Evolutionary conservation across 441 rosid genomes (phyloP).

Genomic region (Euphorbia celastroides): DNA sequence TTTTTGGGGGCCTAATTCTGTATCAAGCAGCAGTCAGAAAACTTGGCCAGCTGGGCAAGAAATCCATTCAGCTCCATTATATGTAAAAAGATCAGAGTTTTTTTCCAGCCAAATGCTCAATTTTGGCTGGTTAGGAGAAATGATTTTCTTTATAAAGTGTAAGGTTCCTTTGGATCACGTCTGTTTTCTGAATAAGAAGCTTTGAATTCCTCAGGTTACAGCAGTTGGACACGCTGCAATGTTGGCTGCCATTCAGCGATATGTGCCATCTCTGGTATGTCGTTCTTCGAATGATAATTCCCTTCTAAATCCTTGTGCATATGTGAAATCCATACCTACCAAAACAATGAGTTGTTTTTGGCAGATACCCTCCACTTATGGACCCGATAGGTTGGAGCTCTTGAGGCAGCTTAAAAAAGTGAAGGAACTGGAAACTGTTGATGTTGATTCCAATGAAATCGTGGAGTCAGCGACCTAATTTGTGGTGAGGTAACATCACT

Average conservation of each 20-base stretch:
- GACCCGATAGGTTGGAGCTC: too few relatives aligned
- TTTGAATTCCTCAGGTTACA: conserved; percentile 60
- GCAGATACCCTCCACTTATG: conserved; percentile 97
- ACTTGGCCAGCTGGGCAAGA: neutral
- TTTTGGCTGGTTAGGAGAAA: neutral
- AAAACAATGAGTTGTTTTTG: conserved; percentile 19
- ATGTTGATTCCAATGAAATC: conserved; percentile 50
- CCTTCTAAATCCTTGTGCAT: conserved; percentile 8
- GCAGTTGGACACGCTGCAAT: conserved; percentile 98
- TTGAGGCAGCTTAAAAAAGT: conserved; percentile 87
- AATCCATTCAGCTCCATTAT: neutral
- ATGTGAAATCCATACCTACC: conserved; percentile 4
- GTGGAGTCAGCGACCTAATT: conserved; percentile 22
- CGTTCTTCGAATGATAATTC: conserved; percentile 18
- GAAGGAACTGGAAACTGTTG: conserved; percentile 60
- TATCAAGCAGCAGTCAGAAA: neutral
- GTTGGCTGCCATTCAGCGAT: conserved; percentile 96
- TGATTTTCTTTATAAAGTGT: neutral
- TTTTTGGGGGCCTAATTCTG: neutral
- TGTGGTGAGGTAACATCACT: conserved; percentile 18
- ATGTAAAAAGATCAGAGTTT: neutral
- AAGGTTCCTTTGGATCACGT: too few relatives aligned
- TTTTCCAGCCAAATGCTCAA: neutral
- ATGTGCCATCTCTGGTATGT: conserved; percentile 75
- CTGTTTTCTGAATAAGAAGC: too few relatives aligned